Evolutionary conservation across 768 basidiomycete genomes (phyloP), one percentile per base, ranked within the genome.

Genomic region (Lyophyllum shimeji): DNA sequence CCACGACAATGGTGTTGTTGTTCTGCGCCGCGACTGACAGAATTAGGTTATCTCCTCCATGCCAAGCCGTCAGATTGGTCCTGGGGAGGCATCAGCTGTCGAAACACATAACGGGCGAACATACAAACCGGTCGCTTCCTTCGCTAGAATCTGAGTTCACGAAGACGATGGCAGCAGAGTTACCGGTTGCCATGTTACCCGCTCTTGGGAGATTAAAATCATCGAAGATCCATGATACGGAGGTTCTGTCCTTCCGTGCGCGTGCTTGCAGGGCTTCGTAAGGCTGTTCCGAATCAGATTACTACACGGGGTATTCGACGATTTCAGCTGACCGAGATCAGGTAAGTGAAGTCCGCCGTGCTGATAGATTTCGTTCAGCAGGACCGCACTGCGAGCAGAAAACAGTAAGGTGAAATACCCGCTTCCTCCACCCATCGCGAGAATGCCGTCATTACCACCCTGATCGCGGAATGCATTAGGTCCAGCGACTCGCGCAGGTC

Each of bases 101-200:
- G 39, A 5, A 3, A 2, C 5, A 4, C 15, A 40, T 18, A 18
- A 2, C 39, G 9, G 25, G 23, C 24, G 15, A 11, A 37, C 3
- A 37, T n/a, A 57, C 56, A 52, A 47, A 51, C 57, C 56, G 37
- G 52, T 57, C 29, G 49, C 90, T 89, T 17, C 75, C 82, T 72
- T 95, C 94, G n/a, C 94, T 92, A 3, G 90, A 93, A 67, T 94
- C 88, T 2, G 89, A 79, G 57, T 85, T 84, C 61, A 93, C 77
- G 69, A 94, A 93, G 6, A 95, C 92, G 34, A 95, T 76, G 2
- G 87, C 87, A 9, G 85, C 85, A 18, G 84, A 83, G 53, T 79
- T 78, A 23, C 66, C 73, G 3, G 72, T 69, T 0, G 78, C 84
- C 48, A 77, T 71, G 39, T 73, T 77, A 2, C 71, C 78, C 7